Evolutionary conservation across 148 eudicot species (phyloP).

Genomic region (Mesembryanthemum crystallinum): DNA sequence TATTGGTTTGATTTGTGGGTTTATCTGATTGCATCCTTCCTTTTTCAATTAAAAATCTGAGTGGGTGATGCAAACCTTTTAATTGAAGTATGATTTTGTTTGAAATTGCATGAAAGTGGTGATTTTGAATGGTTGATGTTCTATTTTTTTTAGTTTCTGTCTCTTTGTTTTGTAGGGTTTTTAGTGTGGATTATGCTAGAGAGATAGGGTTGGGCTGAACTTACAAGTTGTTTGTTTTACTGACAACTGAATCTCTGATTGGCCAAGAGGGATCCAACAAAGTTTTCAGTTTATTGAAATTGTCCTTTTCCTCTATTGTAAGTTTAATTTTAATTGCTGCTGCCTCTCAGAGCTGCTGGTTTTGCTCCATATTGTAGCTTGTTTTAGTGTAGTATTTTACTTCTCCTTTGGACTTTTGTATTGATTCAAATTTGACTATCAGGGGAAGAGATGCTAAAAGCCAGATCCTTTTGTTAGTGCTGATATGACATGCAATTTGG

Average conservation of each 20-base stretch:
- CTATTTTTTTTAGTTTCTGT: neutral
- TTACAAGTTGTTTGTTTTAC: neutral
- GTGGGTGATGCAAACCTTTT: neutral
- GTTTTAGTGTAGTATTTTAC: neutral
- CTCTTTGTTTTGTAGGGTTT: neutral
- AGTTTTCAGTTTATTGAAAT: slow-evolving; percentile 6
- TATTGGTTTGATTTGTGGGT: neutral
- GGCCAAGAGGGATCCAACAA: slow-evolving; percentile 9
- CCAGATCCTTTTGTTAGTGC: too few relatives aligned
- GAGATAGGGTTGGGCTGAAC: slow-evolving; percentile 1
- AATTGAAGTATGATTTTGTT: slow-evolving; percentile 2
- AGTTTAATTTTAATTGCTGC: neutral
- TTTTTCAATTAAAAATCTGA: neutral
- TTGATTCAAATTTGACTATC: neutral
- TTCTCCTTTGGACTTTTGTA: neutral
- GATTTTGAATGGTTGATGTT: neutral
- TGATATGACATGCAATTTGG: neutral
- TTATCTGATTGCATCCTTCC: slow-evolving; percentile 3
- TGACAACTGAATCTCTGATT: neutral
- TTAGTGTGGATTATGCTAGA: neutral
- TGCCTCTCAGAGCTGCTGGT: slow-evolving; percentile 9
- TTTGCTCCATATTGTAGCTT: slow-evolving; percentile 10
- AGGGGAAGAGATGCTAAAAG: too few relatives aligned
- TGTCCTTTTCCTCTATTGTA: neutral
- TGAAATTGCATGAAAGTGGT: slow-evolving; percentile 13